A percentile compares a stretch with the other conserved stretches of the same genome.
Conservation (phyloP, 192 early-diverging fungal species). For the Gigaspora rosea region DNA sequence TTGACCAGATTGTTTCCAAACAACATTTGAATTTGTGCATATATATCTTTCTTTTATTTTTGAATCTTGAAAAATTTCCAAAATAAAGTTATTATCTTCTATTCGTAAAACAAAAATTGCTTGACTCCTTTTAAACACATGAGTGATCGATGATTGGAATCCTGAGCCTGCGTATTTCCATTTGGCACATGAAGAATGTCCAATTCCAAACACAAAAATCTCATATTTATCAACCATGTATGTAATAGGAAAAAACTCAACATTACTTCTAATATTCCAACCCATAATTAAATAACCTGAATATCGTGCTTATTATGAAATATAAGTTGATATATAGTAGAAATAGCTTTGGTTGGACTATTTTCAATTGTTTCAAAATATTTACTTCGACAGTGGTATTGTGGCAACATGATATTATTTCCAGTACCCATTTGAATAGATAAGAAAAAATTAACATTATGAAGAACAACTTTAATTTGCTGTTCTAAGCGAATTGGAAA, state of each 20-base stretch:
- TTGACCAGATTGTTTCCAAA: neutral
- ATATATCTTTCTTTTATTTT: neutral
- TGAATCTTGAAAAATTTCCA: neutral
- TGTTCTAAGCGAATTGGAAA: neutral
- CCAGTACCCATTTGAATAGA: neutral
- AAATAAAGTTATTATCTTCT: neutral
- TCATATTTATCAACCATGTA: neutral
- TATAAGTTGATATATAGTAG: neutral
- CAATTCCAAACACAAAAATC: neutral
- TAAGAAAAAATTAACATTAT: neutral
- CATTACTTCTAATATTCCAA: neutral
- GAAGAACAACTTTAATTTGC: neutral
- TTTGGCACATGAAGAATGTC: neutral
- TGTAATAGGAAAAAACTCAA: neutral
- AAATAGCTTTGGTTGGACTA: neutral
- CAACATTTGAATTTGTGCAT: neutral
- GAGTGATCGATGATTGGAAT: neutral
- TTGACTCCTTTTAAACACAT: neutral
- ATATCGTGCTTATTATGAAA: neutral
- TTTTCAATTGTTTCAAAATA: neutral
- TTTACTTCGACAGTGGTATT: neutral
- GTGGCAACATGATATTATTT: neutral
- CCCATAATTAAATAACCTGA: neutral
- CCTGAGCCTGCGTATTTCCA: neutral
- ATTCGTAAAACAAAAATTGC: neutral